Evolutionary conservation across 1,139 yeast genomes (phyloP).

Genomic region (Blastobotrys serpentis): DNA sequence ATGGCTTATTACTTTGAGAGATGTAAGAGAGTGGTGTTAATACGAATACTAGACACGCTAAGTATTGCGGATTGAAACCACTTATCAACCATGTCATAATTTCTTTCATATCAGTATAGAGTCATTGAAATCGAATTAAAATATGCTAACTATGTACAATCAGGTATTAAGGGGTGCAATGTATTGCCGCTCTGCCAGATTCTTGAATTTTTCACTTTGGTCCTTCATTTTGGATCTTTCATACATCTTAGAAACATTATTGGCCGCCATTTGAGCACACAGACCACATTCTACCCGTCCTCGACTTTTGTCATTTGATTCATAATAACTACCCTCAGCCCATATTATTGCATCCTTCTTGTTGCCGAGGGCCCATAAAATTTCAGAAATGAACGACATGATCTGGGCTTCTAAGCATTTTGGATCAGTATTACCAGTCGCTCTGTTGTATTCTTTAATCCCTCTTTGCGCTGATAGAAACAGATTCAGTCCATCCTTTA

Average conservation of each 20-base stretch:
- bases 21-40: too few species aligned
- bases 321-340: conserved; percentile 54
- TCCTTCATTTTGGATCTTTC: conserved; percentile 36
- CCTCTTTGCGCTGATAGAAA: conserved; percentile 36
- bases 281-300: conserved; percentile 43
- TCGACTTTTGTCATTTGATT: conserved; percentile 36
- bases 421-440: conserved; percentile 8
- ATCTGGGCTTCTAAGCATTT: conserved; percentile 41
- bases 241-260: conserved; percentile 44
- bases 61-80: too few species aligned
- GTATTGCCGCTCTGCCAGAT: conserved; percentile 23
- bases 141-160: not conserved
- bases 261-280: conserved; percentile 42
- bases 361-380: conserved; percentile 60
- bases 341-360: conserved; percentile 57
- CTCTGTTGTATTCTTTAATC: conserved; percentile 24
- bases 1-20: too few species aligned
- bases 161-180: conserved; percentile 10
- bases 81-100: too few species aligned
- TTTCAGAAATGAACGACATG: conserved; percentile 62
- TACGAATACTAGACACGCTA: too few species aligned
- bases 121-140: too few species aligned
- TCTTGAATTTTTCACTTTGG: conserved; percentile 34
- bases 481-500: conserved; percentile 34
- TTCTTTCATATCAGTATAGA: too few species aligned